These are phyloP conservation scores for Linanthus parryae DNA, from an alignment of 148 eudicot species.

Conservation along the genomic window DNA sequence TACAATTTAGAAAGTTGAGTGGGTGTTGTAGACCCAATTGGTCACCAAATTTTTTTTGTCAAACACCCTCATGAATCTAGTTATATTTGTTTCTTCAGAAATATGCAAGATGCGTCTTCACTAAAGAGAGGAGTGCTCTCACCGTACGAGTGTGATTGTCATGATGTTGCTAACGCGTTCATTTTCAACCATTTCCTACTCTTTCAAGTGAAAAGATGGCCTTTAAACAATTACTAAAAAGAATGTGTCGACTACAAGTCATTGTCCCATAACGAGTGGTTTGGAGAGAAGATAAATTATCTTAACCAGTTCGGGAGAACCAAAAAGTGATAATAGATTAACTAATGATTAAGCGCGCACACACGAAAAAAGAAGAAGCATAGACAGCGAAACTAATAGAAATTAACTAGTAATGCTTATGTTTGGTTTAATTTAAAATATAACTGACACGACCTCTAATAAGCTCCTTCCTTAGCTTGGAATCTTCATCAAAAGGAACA, in stretches of 20 bases:
- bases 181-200: too few relatives aligned
- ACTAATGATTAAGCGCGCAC: not conserved
- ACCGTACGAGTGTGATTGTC: too few relatives aligned
- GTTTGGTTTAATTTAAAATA: not conserved
- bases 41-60: too few relatives aligned
- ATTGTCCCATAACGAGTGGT: slow-evolving; percentile 7
- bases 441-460: not conserved
- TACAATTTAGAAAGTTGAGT: too few relatives aligned
- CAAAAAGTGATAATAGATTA: not conserved
- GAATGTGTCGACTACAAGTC: slow-evolving; percentile 2
- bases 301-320: not conserved
- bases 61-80: too few relatives aligned
- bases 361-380: not conserved
- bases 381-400: not conserved
- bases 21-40: too few relatives aligned
- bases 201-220: too few relatives aligned
- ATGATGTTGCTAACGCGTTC: too few relatives aligned
- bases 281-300: not conserved
- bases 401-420: not conserved
- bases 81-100: too few relatives aligned
- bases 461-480: slow-evolving; percentile 6
- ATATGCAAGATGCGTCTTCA: too few relatives aligned
- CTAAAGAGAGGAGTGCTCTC: too few relatives aligned
- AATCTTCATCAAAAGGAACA: not conserved
- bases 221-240: not conserved